phyloP scores from a whole-genome alignment of 345 rosid species.

The Brassica cretica region DNA sequence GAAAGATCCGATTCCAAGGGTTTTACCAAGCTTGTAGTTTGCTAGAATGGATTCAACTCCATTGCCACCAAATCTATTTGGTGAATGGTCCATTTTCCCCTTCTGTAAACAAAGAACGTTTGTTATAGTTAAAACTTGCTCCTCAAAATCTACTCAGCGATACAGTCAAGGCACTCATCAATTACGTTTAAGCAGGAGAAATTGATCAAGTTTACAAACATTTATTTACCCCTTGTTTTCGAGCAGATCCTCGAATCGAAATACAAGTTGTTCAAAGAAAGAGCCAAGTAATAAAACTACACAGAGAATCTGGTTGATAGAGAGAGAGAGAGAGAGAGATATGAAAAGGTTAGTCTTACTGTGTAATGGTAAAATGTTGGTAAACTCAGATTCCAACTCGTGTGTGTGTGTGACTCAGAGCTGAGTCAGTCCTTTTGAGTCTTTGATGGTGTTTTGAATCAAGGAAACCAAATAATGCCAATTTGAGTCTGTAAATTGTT shows the following conservation, averaged over 20 bases:
- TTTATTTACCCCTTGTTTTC: neutral
- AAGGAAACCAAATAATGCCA: neutral
- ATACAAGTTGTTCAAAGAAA: neutral
- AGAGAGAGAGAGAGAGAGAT: neutral
- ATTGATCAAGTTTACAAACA: neutral
- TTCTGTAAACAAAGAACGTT: neutral
- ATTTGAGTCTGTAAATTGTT: neutral
- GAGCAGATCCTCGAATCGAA: constrained; percentile 30
- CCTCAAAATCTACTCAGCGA: neutral
- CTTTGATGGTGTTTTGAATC: neutral
- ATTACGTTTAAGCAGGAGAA: neutral
- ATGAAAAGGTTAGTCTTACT: neutral
- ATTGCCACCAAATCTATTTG: constrained; percentile 50
- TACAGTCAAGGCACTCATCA: neutral
- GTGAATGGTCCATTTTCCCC: constrained; percentile 59
- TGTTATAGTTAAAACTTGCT: neutral
- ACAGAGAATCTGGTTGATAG: constrained; percentile 16
- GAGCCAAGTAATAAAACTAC: neutral
- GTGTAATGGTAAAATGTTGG: constrained; percentile 7
- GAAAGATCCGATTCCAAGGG: constrained; percentile 90
- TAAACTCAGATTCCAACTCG: constrained; percentile 17
- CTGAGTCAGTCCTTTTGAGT: constrained; percentile 21
- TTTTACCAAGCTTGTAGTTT: constrained; percentile 82
- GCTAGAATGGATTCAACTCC: constrained; percentile 53
- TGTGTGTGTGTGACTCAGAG: constrained; percentile 26